Conservation (phyloP, 2,329 filamentous ascomycete species). For the Fusarium hainanense region DNA sequence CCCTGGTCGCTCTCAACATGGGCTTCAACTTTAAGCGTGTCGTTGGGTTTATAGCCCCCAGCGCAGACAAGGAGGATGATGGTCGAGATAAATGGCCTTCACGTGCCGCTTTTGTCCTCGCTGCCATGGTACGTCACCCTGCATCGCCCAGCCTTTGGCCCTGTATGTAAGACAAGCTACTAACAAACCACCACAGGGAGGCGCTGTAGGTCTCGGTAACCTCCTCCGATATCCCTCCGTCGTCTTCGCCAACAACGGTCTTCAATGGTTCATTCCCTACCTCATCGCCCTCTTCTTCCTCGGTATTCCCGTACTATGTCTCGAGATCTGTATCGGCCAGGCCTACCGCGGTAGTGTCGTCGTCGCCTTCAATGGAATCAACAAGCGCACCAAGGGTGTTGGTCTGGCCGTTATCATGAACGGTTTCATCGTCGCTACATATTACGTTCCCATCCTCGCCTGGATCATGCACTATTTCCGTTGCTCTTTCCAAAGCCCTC, state of each 20-base stretch:
- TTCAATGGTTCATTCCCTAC: conserved; percentile 17
- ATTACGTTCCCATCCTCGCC: conserved; percentile 64
- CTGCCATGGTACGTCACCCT: not conserved
- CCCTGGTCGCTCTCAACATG: not conserved
- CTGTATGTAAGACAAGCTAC: not conserved
- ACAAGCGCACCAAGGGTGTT: conserved; percentile 60
- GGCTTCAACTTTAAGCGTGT: not conserved
- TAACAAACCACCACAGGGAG: not conserved
- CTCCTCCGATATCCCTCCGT: conserved; percentile 9
- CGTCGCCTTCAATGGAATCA: conserved; percentile 61
- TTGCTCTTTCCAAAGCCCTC: conserved; percentile 60
- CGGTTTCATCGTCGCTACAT: conserved; percentile 60
- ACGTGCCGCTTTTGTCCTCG: not conserved
- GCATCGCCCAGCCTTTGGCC: not conserved
- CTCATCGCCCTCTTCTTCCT: conserved; percentile 42
- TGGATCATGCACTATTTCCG: conserved; percentile 68
- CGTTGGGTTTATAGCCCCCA: not conserved
- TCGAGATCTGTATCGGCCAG: conserved; percentile 74
- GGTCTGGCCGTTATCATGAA: conserved; percentile 62
- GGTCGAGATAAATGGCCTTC: conserved; percentile 1
- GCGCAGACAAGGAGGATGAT: conserved; percentile 1
- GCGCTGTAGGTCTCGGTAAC: conserved; percentile 8
- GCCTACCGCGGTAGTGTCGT: conserved; percentile 63
- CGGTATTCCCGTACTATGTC: conserved; percentile 63
- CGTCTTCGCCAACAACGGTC: conserved; percentile 12